A percentile compares a stretch with the other conserved stretches of the same genome.
Conservation (phyloP, 176 grass and related monocot species). For the Carex parvula region DNA sequence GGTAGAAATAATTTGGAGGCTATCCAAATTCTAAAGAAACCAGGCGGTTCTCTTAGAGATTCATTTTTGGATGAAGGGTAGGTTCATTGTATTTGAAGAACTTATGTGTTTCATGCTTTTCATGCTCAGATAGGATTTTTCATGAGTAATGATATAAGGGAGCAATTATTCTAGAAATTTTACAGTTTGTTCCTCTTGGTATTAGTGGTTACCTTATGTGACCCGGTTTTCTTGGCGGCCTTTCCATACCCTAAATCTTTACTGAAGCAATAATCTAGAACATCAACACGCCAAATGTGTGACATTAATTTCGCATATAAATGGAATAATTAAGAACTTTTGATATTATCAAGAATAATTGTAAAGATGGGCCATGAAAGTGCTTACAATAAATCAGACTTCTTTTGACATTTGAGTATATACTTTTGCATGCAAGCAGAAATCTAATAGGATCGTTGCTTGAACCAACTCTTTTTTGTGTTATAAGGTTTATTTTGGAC, state of each 20-base stretch:
- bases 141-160: background rate
- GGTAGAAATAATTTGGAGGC: conserved; percentile 93
- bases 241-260: background rate
- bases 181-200: background rate
- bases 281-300: background rate
- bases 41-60: conserved; percentile 96
- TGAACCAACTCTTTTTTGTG: conserved; percentile 4
- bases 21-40: conserved; percentile 98
- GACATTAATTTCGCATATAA: background rate
- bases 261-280: background rate
- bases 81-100: conserved; percentile 8
- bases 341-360: background rate
- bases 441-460: background rate
- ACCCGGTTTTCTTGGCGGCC: background rate
- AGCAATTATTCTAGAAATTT: background rate
- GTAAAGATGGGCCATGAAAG: background rate
- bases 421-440: background rate
- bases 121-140: background rate
- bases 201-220: background rate
- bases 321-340: background rate
- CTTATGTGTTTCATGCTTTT: background rate
- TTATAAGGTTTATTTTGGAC: conserved; percentile 89
- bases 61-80: conserved; percentile 99
- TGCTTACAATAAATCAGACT: background rate
- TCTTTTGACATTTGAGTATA: background rate